Base-by-base conservation (phyloP, 2,329 filamentous ascomycete genomes). In the Chalaropsis ovoidea region DNA sequence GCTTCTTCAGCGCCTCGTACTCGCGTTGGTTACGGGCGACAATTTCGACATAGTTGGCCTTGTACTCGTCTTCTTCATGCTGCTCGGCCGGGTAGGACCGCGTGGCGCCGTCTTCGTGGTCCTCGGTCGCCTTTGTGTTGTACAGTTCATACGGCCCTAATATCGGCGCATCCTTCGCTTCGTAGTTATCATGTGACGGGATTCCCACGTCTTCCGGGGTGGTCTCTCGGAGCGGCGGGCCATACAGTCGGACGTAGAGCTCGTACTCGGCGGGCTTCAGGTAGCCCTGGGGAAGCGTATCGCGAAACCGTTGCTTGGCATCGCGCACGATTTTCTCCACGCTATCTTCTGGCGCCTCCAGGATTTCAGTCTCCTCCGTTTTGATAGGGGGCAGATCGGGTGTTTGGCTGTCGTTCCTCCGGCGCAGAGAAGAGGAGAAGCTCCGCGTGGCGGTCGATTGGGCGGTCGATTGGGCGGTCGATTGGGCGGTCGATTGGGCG, bases 211-310 rank as follows among this genome's bases (percentile, higher is more conserved):
- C 83, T 66, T 86, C 84, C 1, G 82, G 79, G 7, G 72, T 74
- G 1, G 83, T 86, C 63, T 82, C 80, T 52, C 85, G 80, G 68
- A 89, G 73, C 1, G 91, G 90, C 42, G 86, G 79, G 1, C 92
- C 93, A 73, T 94, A 96, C 17, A 95, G 76, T 69, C 90, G 81
- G 72, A 88, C 85, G 74, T 95, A 96, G 0, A 95, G 77, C 61
- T 77, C 78, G 71, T 87, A 86, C 73, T 96, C 91, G 64, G 87
- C 82, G 0, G 81, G 79, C 42, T 79, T 85, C 63, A 96, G 75
- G 70, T 89, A 84, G 42, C 81, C 85, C 41, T 84, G 82, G 0
- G 92, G 92, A 27, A 96, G 75, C 0, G 81, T 86, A 71, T 94
- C 86, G 68, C 90, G 87, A 73, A 90, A 95, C 8, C 83, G 80